These are phyloP conservation scores for Cryomyces antarcticus DNA, from an alignment of 495 filamentous ascomycete genomes.

Conservation along the genomic window DNA sequence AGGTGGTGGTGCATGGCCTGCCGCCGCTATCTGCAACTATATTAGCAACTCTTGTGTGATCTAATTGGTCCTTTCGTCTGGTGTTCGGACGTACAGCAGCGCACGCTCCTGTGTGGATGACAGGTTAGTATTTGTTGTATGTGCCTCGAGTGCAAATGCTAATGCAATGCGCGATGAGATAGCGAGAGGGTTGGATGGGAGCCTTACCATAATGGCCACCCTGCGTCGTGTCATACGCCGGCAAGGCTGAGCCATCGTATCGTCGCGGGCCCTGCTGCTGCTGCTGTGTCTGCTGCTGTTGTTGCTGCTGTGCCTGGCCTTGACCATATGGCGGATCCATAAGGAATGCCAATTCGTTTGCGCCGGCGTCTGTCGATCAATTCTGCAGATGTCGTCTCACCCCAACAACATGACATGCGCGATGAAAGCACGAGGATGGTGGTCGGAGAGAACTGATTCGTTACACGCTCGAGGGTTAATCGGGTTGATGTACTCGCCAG, in stretches of 20 bases:
- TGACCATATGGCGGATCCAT: neutral
- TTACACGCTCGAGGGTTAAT: too few relatives aligned
- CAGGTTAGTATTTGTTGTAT: constrained; percentile 4
- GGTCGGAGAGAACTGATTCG: too few relatives aligned
- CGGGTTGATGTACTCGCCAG: too few relatives aligned
- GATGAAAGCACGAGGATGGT: too few relatives aligned
- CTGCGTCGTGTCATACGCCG: constrained; percentile 58
- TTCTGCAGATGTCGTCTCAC: too few relatives aligned
- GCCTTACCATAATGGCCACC: constrained; percentile 78
- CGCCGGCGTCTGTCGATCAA: too few relatives aligned
- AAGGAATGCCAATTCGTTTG: too few relatives aligned
- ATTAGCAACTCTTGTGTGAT: constrained; percentile 6
- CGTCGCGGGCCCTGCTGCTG: too few relatives aligned
- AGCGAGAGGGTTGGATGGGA: neutral
- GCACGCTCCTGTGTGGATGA: constrained; percentile 42
- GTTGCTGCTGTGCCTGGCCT: neutral
- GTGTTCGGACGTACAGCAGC: constrained; percentile 40
- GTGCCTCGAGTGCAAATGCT: neutral
- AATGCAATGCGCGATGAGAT: neutral
- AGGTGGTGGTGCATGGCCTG: constrained; percentile 63
- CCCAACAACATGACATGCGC: too few relatives aligned
- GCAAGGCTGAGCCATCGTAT: constrained; percentile 25
- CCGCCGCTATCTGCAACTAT: constrained; percentile 41
- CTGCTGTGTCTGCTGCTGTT: neutral
- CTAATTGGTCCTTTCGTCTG: neutral